These are phyloP conservation scores for Eimeria necatrix DNA, from an alignment of 169 alveolate species.

Conservation along the genomic window DNA sequence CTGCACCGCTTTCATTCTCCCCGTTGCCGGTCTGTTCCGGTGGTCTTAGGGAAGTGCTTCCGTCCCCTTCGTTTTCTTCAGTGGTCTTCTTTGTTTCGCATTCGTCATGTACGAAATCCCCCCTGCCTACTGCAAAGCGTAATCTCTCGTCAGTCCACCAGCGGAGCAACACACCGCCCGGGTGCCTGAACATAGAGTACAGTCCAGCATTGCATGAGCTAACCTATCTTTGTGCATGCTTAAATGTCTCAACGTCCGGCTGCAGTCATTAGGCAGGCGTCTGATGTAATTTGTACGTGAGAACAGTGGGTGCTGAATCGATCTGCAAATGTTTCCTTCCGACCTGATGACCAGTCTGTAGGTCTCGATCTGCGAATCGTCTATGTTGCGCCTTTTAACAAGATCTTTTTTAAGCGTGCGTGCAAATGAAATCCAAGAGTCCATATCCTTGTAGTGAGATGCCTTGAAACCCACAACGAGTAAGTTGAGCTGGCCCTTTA, in stretches of 20 bases:
- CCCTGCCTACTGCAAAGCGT: constrained; percentile 59
- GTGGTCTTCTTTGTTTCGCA: not conserved
- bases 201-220: not conserved
- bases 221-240: too few species aligned
- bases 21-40: not conserved
- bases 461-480: constrained; percentile 79
- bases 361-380: constrained; percentile 1
- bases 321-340: not conserved
- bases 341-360: constrained; percentile 64
- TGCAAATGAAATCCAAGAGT: constrained; percentile 77
- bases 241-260: not conserved
- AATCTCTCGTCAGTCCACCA: constrained; percentile 77
- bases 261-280: not conserved
- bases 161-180: constrained; percentile 45
- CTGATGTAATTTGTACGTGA: not conserved
- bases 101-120: not conserved
- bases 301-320: not conserved
- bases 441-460: constrained; percentile 68
- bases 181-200: constrained; percentile 42
- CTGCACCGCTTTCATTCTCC: not conserved
- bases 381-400: constrained; percentile 21
- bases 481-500: constrained; percentile 73
- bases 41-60: too few species aligned
- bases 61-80: not conserved
- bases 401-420: constrained; percentile 10